Evolutionary conservation across 2,329 filamentous ascomycete species (phyloP), one percentile per base, ranked within the genome.

Genomic region (Hysterium pulicare): DNA sequence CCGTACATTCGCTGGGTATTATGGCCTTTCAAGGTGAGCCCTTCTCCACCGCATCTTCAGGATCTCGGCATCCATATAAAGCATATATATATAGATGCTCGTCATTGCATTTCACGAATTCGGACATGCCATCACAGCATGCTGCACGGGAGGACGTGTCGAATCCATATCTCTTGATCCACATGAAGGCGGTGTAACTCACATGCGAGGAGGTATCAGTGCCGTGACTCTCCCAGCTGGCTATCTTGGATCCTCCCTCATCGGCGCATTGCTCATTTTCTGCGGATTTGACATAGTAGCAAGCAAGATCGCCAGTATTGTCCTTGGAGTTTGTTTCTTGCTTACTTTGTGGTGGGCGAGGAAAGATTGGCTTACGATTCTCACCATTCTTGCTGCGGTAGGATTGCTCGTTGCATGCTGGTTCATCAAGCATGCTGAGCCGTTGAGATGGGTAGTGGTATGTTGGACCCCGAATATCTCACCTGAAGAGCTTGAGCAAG

Each of bases 71-170:
- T 28, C 24, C 8, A 8, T 28, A 28, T 28, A 13, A 13, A 28
- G 24, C 13, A 28, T 13, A 8, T 8, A 28, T 26, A 20, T 32
- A 1, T 45, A 86, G 82, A 89, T 90, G 86, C 76, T 90, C 16
- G 84, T 87, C 39, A 90, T 90, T 50, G 86, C 86, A 28, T 90
- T 90, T 65, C 86, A 90, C 68, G 86, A 90, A 56, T 77, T 90
- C 58, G 81, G 84, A 10, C 86, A 90, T 66, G 86, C 86, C 37
- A 78, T 88, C 54, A 81, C 81, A 1, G 84, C 84, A 30, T 77
- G 83, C 49, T 78, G 82, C 46, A 90, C 86, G 0, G 86, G 86
- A 41, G 86, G 86, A 4, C 75, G 72, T 42, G 86, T 90, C 51
- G 81, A 87, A 59, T 84, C 81, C 30, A 89, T 90, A 57, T 83